These are phyloP conservation scores for Kodamaea sagamina DNA, from an alignment of 805 yeast species.

Conservation along the genomic window DNA sequence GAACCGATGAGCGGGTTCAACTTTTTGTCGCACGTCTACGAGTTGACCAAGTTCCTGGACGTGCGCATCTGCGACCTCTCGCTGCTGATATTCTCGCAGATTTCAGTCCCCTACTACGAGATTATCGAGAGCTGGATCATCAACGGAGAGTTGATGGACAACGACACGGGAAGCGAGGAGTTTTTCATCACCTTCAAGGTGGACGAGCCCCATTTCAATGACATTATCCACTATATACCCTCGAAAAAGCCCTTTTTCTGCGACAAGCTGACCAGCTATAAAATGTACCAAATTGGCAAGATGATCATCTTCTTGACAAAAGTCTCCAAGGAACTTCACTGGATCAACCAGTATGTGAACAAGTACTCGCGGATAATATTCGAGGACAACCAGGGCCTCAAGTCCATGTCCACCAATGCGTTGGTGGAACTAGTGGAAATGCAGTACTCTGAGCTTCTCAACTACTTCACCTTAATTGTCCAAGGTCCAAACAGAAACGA, in stretches of 20 bases:
- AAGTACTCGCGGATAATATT: slow-evolving; percentile 34
- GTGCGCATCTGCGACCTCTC: slow-evolving; percentile 46
- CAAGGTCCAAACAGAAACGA: slow-evolving; percentile 40
- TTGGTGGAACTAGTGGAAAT: slow-evolving; percentile 36
- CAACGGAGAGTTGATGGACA: slow-evolving; percentile 59
- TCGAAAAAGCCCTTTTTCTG: slow-evolving; percentile 52
- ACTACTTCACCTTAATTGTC: slow-evolving; percentile 52
- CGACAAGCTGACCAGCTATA: slow-evolving; percentile 36
- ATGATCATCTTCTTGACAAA: slow-evolving; percentile 62
- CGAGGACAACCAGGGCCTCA: slow-evolving; percentile 35
- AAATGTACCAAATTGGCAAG: slow-evolving; percentile 70
- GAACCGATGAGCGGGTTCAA: slow-evolving; percentile 45
- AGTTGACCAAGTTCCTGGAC: slow-evolving; percentile 67
- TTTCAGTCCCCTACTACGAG: slow-evolving; percentile 60
- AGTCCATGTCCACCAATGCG: slow-evolving; percentile 34
- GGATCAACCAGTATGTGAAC: slow-evolving; percentile 52
- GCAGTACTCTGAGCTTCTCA: slow-evolving; percentile 55
- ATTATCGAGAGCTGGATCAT: slow-evolving; percentile 67
- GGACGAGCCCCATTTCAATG: slow-evolving; percentile 32
- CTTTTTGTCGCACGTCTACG: slow-evolving; percentile 54
- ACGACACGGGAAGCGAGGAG: slow-evolving; percentile 45
- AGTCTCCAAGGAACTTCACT: slow-evolving; percentile 66
- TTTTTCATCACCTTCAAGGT: slow-evolving; percentile 55
- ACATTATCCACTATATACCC: slow-evolving; percentile 32
- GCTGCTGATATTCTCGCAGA: slow-evolving; percentile 42